These are phyloP conservation scores for Phaeomoniella chlamydospora DNA, from an alignment of 2,329 filamentous ascomycete species.

Conservation along the genomic window DNA sequence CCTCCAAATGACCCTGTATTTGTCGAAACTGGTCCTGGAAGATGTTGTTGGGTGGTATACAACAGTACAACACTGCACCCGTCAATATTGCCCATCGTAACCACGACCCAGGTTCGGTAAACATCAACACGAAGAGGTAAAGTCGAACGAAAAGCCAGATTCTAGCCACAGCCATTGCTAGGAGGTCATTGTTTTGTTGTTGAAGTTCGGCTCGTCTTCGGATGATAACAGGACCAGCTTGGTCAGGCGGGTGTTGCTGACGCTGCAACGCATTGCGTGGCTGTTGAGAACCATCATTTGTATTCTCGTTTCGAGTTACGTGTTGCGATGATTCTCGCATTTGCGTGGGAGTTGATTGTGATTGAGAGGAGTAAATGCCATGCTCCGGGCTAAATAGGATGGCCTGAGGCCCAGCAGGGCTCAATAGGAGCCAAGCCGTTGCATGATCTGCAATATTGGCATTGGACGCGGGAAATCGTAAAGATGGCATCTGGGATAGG, in stretches of 20 bases:
- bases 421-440: slow-evolving; percentile 10
- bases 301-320: neutral
- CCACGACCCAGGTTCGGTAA: slow-evolving; percentile 34
- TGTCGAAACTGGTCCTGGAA: slow-evolving; percentile 21
- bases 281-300: neutral
- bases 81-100: slow-evolving; percentile 24
- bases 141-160: slow-evolving; percentile 45
- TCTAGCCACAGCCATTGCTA: slow-evolving; percentile 27
- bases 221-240: too few species aligned
- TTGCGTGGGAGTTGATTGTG: neutral
- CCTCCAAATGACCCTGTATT: slow-evolving; percentile 28
- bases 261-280: neutral
- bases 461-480: neutral
- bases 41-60: slow-evolving; percentile 25
- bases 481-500: neutral
- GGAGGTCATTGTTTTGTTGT: slow-evolving; percentile 14
- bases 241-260: neutral
- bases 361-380: slow-evolving; percentile 7
- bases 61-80: slow-evolving; percentile 20
- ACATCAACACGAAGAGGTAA: slow-evolving; percentile 44
- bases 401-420: slow-evolving; percentile 9
- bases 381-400: slow-evolving; percentile 11
- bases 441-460: neutral
- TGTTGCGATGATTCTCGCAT: neutral
- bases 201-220: neutral